phyloP scores from a whole-genome alignment of 129 eudicot genomes.

The Rutidosis leptorrhynchoides region DNA sequence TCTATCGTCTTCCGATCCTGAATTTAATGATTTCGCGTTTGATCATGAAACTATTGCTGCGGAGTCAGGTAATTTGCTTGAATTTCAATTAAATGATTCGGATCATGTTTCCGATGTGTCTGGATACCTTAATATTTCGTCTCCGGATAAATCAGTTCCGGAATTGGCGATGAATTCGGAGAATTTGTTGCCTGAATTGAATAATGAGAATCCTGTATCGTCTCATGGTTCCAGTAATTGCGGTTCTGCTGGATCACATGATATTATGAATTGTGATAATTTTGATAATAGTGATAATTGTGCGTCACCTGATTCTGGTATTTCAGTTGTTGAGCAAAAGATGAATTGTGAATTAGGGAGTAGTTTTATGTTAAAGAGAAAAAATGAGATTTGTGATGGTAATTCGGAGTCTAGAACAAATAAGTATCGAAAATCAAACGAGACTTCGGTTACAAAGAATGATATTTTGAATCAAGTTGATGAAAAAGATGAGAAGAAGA shows the following conservation, averaged over 20 bases:
- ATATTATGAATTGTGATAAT: constrained; percentile 23
- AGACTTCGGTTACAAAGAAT: constrained; percentile 4
- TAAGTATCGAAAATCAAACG: constrained; percentile 41
- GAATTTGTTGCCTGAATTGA: constrained; percentile 29
- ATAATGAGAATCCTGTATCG: constrained; percentile 32
- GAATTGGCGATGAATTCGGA: constrained; percentile 8
- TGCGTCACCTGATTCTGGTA: constrained; percentile 35
- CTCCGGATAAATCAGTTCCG: constrained; percentile 12
- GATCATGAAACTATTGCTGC: constrained; percentile 23
- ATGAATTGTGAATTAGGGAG: constrained; percentile 42
- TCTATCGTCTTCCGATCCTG: constrained; percentile 24
- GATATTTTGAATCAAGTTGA: constrained; percentile 16
- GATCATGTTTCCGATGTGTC: constrained; percentile 35
- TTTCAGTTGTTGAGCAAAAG: constrained; percentile 54
- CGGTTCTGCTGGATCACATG: constrained; percentile 37
- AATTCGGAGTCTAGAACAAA: constrained; percentile 38
- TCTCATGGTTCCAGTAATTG: constrained; percentile 60
- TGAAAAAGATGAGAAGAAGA: constrained; percentile 70
- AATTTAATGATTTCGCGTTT: constrained; percentile 17
- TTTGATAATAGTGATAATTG: constrained; percentile 15
- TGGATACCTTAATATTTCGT: constrained; percentile 25
- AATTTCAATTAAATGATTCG: not conserved
- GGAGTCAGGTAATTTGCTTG: not conserved
- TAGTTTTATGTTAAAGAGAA: constrained; percentile 52
- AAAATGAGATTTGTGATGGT: constrained; percentile 47